Base-by-base conservation (phyloP, 441 rosid species). In the Populus hybrid region DNA sequence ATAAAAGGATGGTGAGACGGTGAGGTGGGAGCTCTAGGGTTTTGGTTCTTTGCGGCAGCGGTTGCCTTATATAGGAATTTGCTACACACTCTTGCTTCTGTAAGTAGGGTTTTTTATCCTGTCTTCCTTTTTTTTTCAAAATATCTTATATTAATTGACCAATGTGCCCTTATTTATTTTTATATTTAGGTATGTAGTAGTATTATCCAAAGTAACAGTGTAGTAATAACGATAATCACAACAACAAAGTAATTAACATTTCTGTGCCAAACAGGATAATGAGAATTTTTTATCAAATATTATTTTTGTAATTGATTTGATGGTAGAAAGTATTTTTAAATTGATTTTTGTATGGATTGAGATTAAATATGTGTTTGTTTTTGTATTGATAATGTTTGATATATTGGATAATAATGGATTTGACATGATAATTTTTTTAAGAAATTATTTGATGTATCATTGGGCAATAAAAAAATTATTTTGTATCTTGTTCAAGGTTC, bases 21-120 rank as follows among this genome's bases (percentile, higher is more conserved):
- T 72, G 59, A 20, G 4, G 72, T 14, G 57, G 57, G 10, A 46
- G 71, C 71, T 53, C 75, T 81, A 84, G 84, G 86, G 86, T 84
- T 81, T 32, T 24, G 30, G 32, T 24, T 10, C 11, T 23, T 35
- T 50, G 28, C 2, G 57, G 57, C 57, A 46, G 68, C 72, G 8
- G 0, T 46, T 50, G 57, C 57, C 57, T 46, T 46, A 46, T 46
- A 46, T 46, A 46, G 57, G 57, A 46, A 46, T 46, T 46, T 46
- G 0, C 57, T 50, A 50, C 2, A 14, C 57, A 5, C 57, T 14
- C 57, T 50, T 14, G 57, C 57, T 3, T 50, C 57, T 50, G 57
- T 50, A 50, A 14, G 57, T 50, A 50, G 57, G 57, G 57, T 50
- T 50, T 50, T 12, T 46, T 50, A 2, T 4, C 7, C 7, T 40